A percentile compares a stretch with the other conserved stretches of the same genome.
These are phyloP conservation scores for Penicillium riverlandense DNA, from an alignment of 495 filamentous ascomycete species.

Conservation along the genomic window DNA sequence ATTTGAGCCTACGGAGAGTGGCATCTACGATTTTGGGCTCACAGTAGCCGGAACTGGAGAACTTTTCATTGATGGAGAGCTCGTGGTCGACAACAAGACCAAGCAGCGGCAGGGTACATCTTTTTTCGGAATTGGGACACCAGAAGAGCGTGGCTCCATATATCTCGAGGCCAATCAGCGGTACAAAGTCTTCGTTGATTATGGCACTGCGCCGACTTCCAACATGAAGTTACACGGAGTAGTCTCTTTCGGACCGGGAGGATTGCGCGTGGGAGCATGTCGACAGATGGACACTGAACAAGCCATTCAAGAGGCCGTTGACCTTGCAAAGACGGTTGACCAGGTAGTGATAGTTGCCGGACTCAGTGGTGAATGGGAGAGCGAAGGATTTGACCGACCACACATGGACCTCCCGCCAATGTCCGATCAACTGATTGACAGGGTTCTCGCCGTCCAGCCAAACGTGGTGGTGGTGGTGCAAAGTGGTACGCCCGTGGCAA, in stretches of 20 bases:
- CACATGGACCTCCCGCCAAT: conserved; percentile 67
- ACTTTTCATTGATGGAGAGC: conserved; percentile 57
- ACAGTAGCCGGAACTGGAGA: conserved; percentile 63
- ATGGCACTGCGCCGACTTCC: conserved; percentile 49
- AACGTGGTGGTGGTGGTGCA: conserved; percentile 70
- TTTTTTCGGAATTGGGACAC: conserved; percentile 50
- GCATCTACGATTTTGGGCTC: conserved; percentile 63
- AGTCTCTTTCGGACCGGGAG: conserved; percentile 53
- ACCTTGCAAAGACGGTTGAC: conserved; percentile 53
- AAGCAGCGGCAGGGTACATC: conserved; percentile 46
- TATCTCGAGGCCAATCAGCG: conserved; percentile 45
- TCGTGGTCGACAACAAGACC: conserved; percentile 57
- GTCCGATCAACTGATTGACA: conserved; percentile 62
- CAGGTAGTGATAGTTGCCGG: conserved; percentile 69
- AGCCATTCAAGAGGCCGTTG: conserved; percentile 52
- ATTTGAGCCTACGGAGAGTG: conserved; percentile 47
- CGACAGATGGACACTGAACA: conserved; percentile 53
- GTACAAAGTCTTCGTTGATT: conserved; percentile 51
- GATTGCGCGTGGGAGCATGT: conserved; percentile 66
- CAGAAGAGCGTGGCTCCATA: conserved; percentile 47
- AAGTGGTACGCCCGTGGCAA: conserved; percentile 70
- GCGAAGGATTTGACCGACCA: conserved; percentile 70
- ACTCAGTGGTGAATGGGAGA: conserved; percentile 77
- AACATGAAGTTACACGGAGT: conserved; percentile 40
- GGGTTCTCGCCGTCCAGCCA: conserved; percentile 59